Conservation (phyloP, 495 filamentous ascomycete species). For the Aspergillus sclerotioniger region DNA sequence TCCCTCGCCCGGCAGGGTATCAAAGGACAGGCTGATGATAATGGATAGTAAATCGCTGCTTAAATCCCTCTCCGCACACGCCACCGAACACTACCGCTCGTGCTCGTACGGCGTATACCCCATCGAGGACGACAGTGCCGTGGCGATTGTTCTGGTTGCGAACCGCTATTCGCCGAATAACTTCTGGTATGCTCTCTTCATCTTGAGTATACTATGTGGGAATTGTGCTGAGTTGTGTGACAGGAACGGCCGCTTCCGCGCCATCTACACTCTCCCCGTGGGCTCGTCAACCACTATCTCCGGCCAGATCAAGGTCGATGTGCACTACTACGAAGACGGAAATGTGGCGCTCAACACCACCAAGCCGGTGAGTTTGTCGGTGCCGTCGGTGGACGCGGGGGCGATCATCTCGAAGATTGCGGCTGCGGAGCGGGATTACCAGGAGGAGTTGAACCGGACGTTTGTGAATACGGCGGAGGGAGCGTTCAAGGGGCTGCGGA, state of each 20-base stretch:
- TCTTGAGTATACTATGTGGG: not conserved
- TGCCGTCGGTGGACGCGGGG: conserved; percentile 60
- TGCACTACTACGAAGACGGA: conserved; percentile 99
- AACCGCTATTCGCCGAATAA: conserved; percentile 98
- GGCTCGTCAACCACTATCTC: conserved; percentile 48
- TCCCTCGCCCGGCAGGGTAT: not conserved
- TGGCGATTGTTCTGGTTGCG: conserved; percentile 82
- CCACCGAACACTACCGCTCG: conserved; percentile 84
- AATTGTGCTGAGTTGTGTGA: no score
- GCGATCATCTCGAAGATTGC: conserved; percentile 74
- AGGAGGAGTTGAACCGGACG: conserved; percentile 90
- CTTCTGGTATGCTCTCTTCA: conserved; percentile 68
- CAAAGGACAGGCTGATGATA: not conserved
- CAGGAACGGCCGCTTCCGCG: conserved; percentile 96
- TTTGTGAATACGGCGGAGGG: conserved; percentile 88
- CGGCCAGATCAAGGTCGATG: conserved; percentile 55
- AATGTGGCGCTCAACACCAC: conserved; percentile 88
- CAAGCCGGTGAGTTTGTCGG: conserved; percentile 64
- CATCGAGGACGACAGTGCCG: conserved; percentile 66
- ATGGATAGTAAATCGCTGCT: conserved; percentile 62
- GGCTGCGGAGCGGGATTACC: conserved; percentile 80
- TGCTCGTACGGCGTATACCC: conserved; percentile 78
- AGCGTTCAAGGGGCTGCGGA: conserved; percentile 86
- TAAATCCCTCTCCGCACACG: conserved; percentile 73
- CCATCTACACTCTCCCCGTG: conserved; percentile 69